Percentiles rank a stretch among this genome's conserved stretches.
phyloP scores from a whole-genome alignment of 1,284 basidiomycete genomes.

The Vanrija sp. region DNA sequence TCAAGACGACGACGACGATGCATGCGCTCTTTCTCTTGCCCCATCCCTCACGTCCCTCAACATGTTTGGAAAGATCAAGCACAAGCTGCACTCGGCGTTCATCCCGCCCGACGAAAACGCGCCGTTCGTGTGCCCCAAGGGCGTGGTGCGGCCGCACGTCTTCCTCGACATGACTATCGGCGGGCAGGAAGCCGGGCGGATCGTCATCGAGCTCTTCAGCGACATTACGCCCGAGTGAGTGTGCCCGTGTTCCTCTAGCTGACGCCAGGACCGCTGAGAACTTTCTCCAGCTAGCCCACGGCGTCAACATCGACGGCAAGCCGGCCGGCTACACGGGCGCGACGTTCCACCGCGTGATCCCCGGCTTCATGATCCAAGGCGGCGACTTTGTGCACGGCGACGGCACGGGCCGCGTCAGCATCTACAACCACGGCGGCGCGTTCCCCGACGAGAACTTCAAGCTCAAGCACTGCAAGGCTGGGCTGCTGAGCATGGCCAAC shows the following conservation, averaged over 20 bases:
- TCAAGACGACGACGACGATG: too few species aligned
- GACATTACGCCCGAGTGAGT: slow-evolving; percentile 9
- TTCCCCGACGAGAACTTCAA: slow-evolving; percentile 28
- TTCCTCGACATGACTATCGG: slow-evolving; percentile 10
- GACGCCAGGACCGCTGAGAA: slow-evolving; percentile 11
- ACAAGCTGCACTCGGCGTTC: slow-evolving; percentile 9
- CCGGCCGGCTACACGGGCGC: background rate
- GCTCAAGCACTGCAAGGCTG: slow-evolving; percentile 4
- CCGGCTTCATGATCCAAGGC: slow-evolving; percentile 78
- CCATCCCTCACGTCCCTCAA: background rate
- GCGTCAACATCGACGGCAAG: background rate
- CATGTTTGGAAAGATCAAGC: slow-evolving; percentile 14
- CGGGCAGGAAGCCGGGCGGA: background rate
- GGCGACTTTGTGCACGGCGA: slow-evolving; percentile 55
- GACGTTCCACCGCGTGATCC: slow-evolving; percentile 17
- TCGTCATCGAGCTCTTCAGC: slow-evolving; percentile 14
- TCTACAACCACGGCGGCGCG: slow-evolving; percentile 22
- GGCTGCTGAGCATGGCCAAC: slow-evolving; percentile 57
- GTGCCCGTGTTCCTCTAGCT: background rate
- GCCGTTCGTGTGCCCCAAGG: slow-evolving; percentile 4
- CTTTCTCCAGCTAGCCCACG: slow-evolving; percentile 10
- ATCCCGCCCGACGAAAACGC: slow-evolving; percentile 9
- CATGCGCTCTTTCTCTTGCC: too few species aligned
- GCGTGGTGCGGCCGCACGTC: slow-evolving; percentile 9
- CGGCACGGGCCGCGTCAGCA: slow-evolving; percentile 49